Evolutionary conservation across 306 rosid species (phyloP), one percentile per base, ranked within the genome.

Genomic region (Dryas octopetala): DNA sequence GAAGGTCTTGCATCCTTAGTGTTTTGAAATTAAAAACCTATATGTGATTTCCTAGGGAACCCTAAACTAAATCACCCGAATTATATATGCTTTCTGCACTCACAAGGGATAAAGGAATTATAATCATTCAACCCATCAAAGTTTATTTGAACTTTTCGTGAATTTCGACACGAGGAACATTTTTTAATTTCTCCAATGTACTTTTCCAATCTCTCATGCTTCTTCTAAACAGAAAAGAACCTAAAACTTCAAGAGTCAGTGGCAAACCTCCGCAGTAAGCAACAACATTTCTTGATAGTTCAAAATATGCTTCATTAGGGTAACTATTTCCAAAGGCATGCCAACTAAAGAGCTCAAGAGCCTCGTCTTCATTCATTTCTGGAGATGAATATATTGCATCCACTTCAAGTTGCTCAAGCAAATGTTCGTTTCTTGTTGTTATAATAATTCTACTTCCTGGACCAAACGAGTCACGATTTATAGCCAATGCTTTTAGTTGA

Each of bases 201-300:
- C 46, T 59, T 65, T 1, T 14, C 88, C 91, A 87, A 4, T 75
- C 77, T 1, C 3, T 0, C 54, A 5, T 9, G 3, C 19, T 60
- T 54, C 84, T 80, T 3, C 38, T 41, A 3, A 0, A 13, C 3
- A 87, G 71, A 41, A 49, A 80, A 45, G 85, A 87, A 0, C 90
- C 90, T 71, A 77, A 51, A 1, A 47, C 80, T 60, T 82, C 51
- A 46, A 84, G 85, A 3, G 88, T 88, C 3, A 87, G 11, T 8
- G 90, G 90, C 2, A 87, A 13, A 17, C 90, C 88, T 7, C 74
- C 23, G 23, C 76, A 77, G 9, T 76, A 82, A 45, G 62, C 4
- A 32, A 74, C 68, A 0, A 72, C 74, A 0, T 5, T 4, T 51
- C 13, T 74, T 0, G 85, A 62, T 7, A 86, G 79, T 0, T 11